Evolutionary conservation across 2,329 filamentous ascomycete genomes (phyloP).

Genomic region (Cercospora janseana): DNA sequence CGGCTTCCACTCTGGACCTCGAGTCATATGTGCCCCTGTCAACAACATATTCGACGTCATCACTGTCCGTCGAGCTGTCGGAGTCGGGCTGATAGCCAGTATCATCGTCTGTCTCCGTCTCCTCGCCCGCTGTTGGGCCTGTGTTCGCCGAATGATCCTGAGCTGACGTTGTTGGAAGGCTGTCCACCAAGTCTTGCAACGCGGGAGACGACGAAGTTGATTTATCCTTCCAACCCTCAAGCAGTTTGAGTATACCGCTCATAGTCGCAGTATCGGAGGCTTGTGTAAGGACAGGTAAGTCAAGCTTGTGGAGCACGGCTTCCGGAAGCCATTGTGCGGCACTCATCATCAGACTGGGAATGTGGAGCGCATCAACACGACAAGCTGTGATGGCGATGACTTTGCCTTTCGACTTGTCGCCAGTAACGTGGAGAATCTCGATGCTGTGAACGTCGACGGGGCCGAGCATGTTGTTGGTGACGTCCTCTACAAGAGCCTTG

Average conservation of each 20-base stretch:
- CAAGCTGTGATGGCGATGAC: constrained; percentile 3
- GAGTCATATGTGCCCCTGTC: background rate
- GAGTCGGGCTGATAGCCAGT: constrained; percentile 8
- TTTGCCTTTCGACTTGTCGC: background rate
- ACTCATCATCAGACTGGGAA: background rate
- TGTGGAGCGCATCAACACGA: background rate
- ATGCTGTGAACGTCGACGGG: constrained; percentile 3
- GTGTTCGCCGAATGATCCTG: background rate
- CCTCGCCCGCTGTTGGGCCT: background rate
- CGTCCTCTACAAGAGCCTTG: constrained; percentile 1
- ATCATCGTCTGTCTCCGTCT: background rate
- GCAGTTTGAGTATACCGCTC: background rate
- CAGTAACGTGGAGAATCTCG: background rate
- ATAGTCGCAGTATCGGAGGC: constrained; percentile 4
- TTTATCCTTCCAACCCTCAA: constrained; percentile 10
- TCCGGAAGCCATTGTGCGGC: constrained; percentile 15
- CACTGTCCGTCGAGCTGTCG: constrained; percentile 2
- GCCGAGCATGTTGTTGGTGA: constrained; percentile 3
- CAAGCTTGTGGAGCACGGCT: background rate
- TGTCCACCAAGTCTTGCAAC: background rate
- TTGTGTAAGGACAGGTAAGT: background rate
- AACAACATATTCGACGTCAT: background rate
- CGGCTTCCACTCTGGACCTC: background rate
- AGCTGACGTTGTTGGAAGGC: background rate
- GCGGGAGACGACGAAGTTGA: background rate